Percentiles rank a stretch among this genome's conserved stretches.
Conservation (phyloP, 257 asterid species). For the Cinchona pubescens region DNA sequence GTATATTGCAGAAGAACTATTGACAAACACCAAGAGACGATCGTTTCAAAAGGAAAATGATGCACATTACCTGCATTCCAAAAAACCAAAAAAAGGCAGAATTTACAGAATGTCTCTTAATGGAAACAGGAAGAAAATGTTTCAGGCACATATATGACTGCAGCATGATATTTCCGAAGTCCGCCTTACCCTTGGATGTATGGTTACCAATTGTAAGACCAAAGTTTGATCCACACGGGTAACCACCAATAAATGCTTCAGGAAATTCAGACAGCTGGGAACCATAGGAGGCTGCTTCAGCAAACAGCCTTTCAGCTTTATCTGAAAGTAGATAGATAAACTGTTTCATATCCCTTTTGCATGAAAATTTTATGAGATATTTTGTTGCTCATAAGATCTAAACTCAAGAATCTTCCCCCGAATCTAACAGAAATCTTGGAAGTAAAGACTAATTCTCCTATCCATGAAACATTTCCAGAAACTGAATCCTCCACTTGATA, state of each 20-base stretch:
- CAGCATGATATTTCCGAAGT: constrained; percentile 75
- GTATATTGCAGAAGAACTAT: too few relatives aligned
- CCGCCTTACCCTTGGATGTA: constrained; percentile 88
- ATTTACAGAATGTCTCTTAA: background rate
- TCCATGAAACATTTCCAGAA: background rate
- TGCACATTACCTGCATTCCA: background rate
- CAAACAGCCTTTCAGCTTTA: constrained; percentile 90
- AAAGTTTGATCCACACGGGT: constrained; percentile 89
- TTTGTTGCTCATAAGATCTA: background rate
- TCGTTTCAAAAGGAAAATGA: too few relatives aligned
- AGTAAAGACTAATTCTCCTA: background rate
- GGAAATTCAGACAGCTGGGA: constrained; percentile 93
- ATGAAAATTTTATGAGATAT: background rate
- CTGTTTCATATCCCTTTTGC: background rate
- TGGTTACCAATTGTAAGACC: constrained; percentile 90
- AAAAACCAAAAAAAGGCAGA: background rate
- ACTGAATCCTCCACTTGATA: background rate
- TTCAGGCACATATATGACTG: constrained; percentile 91
- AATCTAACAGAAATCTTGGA: background rate
- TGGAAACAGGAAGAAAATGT: background rate
- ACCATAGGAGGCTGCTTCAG: constrained; percentile 91
- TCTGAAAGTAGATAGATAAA: constrained; percentile 32
- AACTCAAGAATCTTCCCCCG: background rate
- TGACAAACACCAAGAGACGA: too few relatives aligned
- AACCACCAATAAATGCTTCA: constrained; percentile 96